A percentile compares a stretch with the other conserved stretches of the same genome.
Evolutionary conservation across 1,139 yeast species (phyloP).

Genomic region (Hansenula sp.): DNA sequence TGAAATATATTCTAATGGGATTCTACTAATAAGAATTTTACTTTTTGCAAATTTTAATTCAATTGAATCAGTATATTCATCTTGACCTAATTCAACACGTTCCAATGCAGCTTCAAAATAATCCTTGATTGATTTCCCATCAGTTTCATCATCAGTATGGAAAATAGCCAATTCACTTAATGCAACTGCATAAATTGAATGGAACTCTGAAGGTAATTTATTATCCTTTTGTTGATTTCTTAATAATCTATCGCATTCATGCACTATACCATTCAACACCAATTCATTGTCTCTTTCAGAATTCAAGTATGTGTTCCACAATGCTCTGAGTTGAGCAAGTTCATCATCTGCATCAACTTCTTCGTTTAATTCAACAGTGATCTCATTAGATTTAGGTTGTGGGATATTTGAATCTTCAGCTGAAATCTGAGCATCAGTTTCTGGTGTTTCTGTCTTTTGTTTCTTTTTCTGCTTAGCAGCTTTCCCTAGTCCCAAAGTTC

Average conservation of each 20-base stretch:
- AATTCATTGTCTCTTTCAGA: slow-evolving; percentile 57
- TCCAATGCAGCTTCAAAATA: slow-evolving; percentile 71
- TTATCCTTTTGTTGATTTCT: slow-evolving; percentile 37
- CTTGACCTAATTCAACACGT: slow-evolving; percentile 59
- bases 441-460: slow-evolving; percentile 21
- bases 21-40: slow-evolving; percentile 49
- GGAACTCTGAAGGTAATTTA: slow-evolving; percentile 55
- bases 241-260: slow-evolving; percentile 82
- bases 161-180: slow-evolving; percentile 64
- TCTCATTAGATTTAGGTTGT: slow-evolving; percentile 29
- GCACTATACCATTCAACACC: slow-evolving; percentile 79
- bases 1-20: slow-evolving; percentile 55
- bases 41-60: slow-evolving; percentile 50
- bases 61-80: slow-evolving; percentile 38
- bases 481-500: slow-evolving; percentile 61
- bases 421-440: slow-evolving; percentile 16
- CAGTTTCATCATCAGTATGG: slow-evolving; percentile 31
- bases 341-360: slow-evolving; percentile 77
- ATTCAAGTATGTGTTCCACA: slow-evolving; percentile 57
- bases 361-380: slow-evolving; percentile 67
- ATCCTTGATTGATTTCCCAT: slow-evolving; percentile 36
- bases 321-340: slow-evolving; percentile 63
- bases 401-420: slow-evolving; percentile 16
- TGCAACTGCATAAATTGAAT: slow-evolving; percentile 69
- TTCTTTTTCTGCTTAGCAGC: slow-evolving; percentile 25